phyloP scores from a whole-genome alignment of 2,329 filamentous ascomycete genomes.

The Calonectria crousiana region DNA sequence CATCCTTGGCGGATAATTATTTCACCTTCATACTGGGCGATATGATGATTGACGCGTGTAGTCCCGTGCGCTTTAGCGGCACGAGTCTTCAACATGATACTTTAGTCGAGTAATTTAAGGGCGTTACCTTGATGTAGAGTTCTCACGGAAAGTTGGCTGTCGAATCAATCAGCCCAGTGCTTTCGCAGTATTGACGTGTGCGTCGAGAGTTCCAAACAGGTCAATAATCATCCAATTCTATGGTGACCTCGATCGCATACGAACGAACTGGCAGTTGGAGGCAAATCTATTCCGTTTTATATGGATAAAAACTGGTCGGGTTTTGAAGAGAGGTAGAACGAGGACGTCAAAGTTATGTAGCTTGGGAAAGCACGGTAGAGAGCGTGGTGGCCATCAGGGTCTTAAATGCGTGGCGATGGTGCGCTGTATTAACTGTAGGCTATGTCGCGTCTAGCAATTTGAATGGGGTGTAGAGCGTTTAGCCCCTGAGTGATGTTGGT shows the following conservation, averaged over 20 bases:
- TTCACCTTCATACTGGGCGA: not conserved
- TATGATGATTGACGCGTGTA: not conserved
- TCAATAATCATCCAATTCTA: not conserved
- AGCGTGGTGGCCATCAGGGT: not conserved
- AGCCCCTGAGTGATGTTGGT: not conserved
- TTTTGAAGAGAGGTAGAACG: not conserved
- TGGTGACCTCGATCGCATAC: not conserved
- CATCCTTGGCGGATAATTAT: not conserved
- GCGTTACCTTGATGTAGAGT: not conserved
- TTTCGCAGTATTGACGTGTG: not conserved
- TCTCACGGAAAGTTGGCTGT: not conserved
- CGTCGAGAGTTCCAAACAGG: not conserved
- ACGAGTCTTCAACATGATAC: no score
- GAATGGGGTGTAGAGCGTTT: not conserved
- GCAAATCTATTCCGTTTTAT: not conserved
- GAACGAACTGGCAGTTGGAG: not conserved
- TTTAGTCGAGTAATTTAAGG: not conserved
- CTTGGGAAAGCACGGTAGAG: not conserved
- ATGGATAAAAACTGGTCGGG: not conserved
- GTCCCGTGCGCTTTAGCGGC: not conserved
- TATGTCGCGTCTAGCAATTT: not conserved
- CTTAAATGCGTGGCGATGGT: not conserved
- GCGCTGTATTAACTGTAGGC: not conserved
- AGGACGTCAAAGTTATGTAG: not conserved
- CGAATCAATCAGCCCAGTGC: not conserved